Evolutionary conservation across 2,329 filamentous ascomycete genomes (phyloP).

Genomic region (Cordyceps javanica): DNA sequence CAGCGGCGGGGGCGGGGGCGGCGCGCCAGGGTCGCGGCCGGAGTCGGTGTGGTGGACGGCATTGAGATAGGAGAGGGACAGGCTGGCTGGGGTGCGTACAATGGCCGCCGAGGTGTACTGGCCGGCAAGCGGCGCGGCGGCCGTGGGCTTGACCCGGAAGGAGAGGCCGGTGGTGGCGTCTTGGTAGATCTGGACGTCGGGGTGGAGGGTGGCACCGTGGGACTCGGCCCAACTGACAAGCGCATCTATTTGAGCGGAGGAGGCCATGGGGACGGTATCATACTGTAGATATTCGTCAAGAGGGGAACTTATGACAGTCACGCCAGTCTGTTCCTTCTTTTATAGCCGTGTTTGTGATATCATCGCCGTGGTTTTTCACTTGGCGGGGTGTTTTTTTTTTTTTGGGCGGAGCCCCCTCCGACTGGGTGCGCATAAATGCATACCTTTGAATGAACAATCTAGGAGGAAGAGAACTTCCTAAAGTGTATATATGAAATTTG

Average conservation of each 20-base stretch:
- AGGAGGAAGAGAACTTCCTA: too few species aligned
- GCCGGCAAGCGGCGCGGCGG: conserved; percentile 14
- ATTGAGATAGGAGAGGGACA: conserved; percentile 55
- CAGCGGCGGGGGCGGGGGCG: conserved; percentile 41
- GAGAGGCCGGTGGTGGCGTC: conserved; percentile 47
- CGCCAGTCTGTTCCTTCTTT: too few species aligned
- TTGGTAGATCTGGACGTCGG: conserved; percentile 45
- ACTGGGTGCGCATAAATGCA: too few species aligned
- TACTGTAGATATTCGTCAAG: neutral
- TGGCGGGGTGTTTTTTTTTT: too few species aligned
- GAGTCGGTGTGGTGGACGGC: conserved; percentile 39
- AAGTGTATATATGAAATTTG: too few species aligned
- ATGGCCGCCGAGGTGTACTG: conserved; percentile 32
- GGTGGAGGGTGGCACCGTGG: conserved; percentile 43
- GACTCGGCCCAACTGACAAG: conserved; percentile 44
- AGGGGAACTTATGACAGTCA: too few species aligned
- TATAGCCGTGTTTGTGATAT: too few species aligned
- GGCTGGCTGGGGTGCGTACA: conserved; percentile 45
- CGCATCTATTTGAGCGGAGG: conserved; percentile 17
- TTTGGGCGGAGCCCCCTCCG: too few species aligned
- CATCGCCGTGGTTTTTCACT: too few species aligned
- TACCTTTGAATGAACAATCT: too few species aligned
- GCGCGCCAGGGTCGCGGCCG: conserved; percentile 53
- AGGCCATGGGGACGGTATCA: conserved; percentile 13
- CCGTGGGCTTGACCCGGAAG: conserved; percentile 40